Evolutionary conservation across 1,284 basidiomycete genomes (phyloP), one percentile per base, ranked within the genome.

Genomic region (Pyrrhoderma noxium): DNA sequence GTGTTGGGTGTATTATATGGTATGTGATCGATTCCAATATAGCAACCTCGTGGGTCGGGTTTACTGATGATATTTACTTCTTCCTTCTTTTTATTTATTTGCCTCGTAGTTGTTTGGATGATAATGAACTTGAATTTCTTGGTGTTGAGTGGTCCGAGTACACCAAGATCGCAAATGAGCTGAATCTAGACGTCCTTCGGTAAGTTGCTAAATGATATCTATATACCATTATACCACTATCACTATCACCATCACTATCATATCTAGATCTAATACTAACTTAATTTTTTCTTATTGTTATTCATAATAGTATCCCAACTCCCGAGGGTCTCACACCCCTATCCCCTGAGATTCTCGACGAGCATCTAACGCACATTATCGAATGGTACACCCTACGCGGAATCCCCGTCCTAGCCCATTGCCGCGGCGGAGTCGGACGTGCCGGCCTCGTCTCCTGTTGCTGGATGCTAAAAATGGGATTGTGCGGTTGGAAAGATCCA

Each of bases 401-500:
- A 1, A 65, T 77, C 1, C 76, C 82, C 31, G 78, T 95, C 2
- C 77, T 97, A 4, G 89, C 89, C 4, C 95, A 98, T 61, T 99
- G 95, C 65, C 80, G 95, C 22, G 95, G 94, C 34, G 95, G 95
- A 4, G 89, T 99, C 3, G 95, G 95, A 0, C 79, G 95, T 22
- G 95, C 95, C 0, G 94, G 94, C 1, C 75, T 98, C 38, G 77
- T 97, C 34, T 94, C 94, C 1, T 92, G 89, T 60, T 88, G 87
- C 58, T 98, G 95, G 95, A 77, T 91, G 63, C 73, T 96, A 56
- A 94, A 91, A 66, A 82, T 98, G 60, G 94, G 94, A 3, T 75
- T 97, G 14, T 87, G 82, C 58, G 86, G 85, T 5, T 83, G 82
- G 80, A 65, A 78, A 23, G 69, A 71, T 35, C 61, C 61, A 21